Percentiles rank a stretch among this genome's conserved stretches.
phyloP scores from a whole-genome alignment of 2,329 filamentous ascomycete species.

The Fusarium armeniacum region DNA sequence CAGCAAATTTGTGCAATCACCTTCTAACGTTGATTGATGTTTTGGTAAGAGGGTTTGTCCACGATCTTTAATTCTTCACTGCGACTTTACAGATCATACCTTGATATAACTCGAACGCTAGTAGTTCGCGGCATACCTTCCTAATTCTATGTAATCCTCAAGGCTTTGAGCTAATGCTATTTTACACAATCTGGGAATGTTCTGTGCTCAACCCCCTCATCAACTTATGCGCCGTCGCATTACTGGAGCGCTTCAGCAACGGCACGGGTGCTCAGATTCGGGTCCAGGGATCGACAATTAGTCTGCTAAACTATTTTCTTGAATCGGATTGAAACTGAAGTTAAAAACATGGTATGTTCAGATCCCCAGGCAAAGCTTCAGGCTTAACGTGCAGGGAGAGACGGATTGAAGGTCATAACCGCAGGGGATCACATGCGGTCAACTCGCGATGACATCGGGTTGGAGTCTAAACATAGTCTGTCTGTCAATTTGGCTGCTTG shows the following conservation, averaged over 20 bases:
- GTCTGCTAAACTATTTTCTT: conserved; percentile 10
- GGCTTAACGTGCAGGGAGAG: background rate
- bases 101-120: conserved; percentile 24
- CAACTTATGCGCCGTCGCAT: conserved; percentile 33
- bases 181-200: background rate
- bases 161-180: background rate
- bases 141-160: background rate
- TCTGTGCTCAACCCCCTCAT: conserved; percentile 26
- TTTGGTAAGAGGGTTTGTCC: background rate
- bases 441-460: background rate
- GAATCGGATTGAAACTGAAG: conserved; percentile 14
- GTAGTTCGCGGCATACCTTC: background rate
- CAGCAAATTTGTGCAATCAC: background rate
- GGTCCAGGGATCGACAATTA: conserved; percentile 20
- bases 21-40: background rate
- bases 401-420: conserved; percentile 3
- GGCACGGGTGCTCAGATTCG: conserved; percentile 28
- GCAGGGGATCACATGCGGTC: conserved; percentile 10
- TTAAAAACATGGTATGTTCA: conserved; percentile 13
- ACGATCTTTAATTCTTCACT: too few species aligned
- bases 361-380: conserved; percentile 4
- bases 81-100: background rate
- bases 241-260: conserved; percentile 38
- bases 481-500: background rate
- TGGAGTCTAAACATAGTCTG: too few species aligned